Evolutionary conservation across 2,329 filamentous ascomycete species (phyloP).

Genomic region (Cladosporium sp.): DNA sequence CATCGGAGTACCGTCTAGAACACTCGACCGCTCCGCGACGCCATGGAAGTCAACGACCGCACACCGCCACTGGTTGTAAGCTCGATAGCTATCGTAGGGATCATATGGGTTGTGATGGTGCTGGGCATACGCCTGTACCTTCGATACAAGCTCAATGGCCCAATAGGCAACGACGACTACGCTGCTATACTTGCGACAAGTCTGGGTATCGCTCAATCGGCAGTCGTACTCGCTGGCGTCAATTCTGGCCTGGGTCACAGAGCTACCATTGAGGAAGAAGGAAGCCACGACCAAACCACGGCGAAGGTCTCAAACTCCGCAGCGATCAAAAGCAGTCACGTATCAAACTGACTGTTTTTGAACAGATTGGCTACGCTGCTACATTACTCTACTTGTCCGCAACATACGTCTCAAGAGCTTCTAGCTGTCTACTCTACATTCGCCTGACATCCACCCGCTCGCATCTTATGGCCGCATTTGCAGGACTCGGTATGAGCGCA

Average conservation of each 20-base stretch:
- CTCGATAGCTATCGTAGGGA: conserved; percentile 21
- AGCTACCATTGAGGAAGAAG: background rate
- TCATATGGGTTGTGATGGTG: conserved; percentile 29
- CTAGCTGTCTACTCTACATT: conserved; percentile 29
- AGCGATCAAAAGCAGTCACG: background rate
- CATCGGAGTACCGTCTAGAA: background rate
- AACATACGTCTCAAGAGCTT: conserved; percentile 26
- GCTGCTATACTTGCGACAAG: conserved; percentile 31
- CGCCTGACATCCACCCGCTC: conserved; percentile 25
- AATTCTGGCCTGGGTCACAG: conserved; percentile 28
- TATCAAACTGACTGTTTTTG: background rate
- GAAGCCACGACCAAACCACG: background rate
- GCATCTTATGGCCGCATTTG: conserved; percentile 24
- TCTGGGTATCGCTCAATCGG: conserved; percentile 24
- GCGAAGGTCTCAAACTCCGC: conserved; percentile 1
- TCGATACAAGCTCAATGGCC: conserved; percentile 32
- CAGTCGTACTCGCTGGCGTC: conserved; percentile 24
- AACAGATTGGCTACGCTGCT: conserved; percentile 8
- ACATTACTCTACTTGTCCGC: conserved; percentile 7
- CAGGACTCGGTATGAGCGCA: conserved; percentile 17
- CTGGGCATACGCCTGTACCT: conserved; percentile 32
- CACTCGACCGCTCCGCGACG: background rate
- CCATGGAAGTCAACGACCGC: background rate
- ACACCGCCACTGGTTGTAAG: conserved; percentile 7
- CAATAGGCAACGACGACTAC: conserved; percentile 32